Evolutionary conservation across 495 filamentous ascomycete genomes (phyloP).

Genomic region (Darksidea phi): DNA sequence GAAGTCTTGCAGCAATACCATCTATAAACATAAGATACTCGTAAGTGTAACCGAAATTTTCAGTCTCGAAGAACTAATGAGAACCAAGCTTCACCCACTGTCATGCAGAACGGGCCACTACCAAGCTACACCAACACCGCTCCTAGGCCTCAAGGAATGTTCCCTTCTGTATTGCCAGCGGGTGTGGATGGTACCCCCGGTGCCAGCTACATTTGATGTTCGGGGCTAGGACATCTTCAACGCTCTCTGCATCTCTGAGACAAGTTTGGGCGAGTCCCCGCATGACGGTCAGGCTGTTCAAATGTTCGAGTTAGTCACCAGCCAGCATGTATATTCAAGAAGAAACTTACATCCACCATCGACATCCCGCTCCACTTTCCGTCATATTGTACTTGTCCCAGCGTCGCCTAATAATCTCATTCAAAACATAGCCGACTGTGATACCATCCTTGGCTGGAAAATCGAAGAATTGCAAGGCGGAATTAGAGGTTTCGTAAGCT

Average conservation of each 20-base stretch:
- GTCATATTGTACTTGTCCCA: constrained; percentile 3
- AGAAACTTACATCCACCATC: background rate
- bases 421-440: background rate
- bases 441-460: too few species aligned
- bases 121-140: too few species aligned
- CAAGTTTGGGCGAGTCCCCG: background rate
- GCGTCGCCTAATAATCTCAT: background rate
- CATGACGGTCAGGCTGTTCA: background rate
- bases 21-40: background rate
- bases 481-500: too few species aligned
- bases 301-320: too few species aligned
- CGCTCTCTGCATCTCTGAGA: background rate
- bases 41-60: too few species aligned
- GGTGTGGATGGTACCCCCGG: too few species aligned
- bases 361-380: background rate
- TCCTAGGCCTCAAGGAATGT: background rate
- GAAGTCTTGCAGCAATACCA: background rate
- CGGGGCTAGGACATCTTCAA: too few species aligned
- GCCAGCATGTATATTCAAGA: background rate
- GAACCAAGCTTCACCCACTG: background rate
- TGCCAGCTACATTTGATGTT: too few species aligned
- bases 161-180: too few species aligned
- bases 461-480: too few species aligned
- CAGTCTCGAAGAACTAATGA: background rate
- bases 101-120: background rate